A percentile compares a stretch with the other conserved stretches of the same genome.
Conservation (phyloP, 768 basidiomycete species). For the Suillus variegatus region DNA sequence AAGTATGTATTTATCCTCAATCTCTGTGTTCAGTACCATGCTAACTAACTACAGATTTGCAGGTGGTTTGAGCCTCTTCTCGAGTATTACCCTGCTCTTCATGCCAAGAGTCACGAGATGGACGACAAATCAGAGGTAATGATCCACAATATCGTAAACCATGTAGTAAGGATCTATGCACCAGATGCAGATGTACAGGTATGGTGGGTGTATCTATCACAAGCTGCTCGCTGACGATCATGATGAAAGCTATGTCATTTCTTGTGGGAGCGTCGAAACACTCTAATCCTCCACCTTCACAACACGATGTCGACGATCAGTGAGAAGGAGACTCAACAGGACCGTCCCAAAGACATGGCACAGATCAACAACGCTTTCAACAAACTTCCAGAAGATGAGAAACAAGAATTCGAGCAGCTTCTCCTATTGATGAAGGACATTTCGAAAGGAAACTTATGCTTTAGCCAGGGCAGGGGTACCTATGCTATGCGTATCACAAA, state of each 20-base stretch:
- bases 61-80: slow-evolving; percentile 3
- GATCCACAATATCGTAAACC: background rate
- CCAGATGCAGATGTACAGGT: background rate
- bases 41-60: background rate
- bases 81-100: background rate
- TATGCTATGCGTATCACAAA: background rate
- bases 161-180: background rate
- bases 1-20: background rate
- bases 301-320: background rate
- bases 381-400: background rate
- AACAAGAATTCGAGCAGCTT: background rate
- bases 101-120: background rate
- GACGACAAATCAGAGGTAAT: background rate
- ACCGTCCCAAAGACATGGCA: background rate
- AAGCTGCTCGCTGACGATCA: background rate
- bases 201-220: background rate
- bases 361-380: background rate
- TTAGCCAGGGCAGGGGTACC: background rate
- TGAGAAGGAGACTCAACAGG: background rate
- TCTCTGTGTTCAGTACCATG: background rate
- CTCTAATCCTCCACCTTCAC: background rate
- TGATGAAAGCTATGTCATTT: background rate
- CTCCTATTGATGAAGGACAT: background rate
- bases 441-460: background rate
- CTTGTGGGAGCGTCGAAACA: background rate